Conservation (phyloP, 345 rosid genomes). For the Eucalyptus erythrocorys region DNA sequence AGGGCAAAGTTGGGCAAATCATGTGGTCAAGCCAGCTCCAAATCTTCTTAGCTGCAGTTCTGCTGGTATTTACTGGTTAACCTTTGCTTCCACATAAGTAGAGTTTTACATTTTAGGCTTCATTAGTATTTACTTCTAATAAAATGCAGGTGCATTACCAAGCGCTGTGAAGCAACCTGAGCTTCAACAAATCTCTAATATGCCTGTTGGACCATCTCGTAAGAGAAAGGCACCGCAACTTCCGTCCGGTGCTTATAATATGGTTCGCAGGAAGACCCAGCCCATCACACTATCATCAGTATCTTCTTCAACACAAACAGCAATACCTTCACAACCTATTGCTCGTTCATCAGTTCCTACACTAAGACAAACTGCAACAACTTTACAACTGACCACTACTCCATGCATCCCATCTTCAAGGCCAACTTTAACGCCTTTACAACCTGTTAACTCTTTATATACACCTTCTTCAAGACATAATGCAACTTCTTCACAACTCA, state of each 20-base stretch:
- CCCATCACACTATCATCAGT: neutral
- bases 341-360: neutral
- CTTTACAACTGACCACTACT: neutral
- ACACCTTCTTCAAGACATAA: neutral
- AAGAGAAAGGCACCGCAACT: neutral
- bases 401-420: neutral
- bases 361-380: neutral
- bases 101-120: neutral
- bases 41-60: neutral
- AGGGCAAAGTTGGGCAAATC: neutral
- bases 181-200: neutral
- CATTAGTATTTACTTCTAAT: neutral
- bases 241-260: neutral
- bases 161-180: neutral
- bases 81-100: neutral
- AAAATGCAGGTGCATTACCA: neutral
- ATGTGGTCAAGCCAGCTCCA: neutral
- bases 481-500: neutral
- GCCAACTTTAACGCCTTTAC: neutral
- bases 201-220: neutral
- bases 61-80: neutral
- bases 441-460: neutral
- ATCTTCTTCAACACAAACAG: neutral
- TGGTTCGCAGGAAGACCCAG: neutral
- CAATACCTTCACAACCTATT: neutral